Conservation (phyloP, 2,329 filamentous ascomycete genomes). For the Aspergillus niger region DNA sequence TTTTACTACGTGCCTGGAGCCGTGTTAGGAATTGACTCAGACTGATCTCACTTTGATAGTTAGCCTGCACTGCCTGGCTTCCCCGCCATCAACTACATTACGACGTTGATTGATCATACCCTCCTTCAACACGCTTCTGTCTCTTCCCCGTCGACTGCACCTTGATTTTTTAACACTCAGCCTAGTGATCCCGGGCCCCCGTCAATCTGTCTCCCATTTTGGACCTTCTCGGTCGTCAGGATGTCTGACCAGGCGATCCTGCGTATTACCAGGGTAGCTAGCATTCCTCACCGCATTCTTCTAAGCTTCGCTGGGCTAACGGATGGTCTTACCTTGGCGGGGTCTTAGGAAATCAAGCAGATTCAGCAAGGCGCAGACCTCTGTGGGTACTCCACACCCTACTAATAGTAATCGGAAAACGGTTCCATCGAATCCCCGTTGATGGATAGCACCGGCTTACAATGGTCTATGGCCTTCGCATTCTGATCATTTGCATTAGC, state of each 20-base stretch:
- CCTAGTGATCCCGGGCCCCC: neutral
- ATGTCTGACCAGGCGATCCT: constrained; percentile 88
- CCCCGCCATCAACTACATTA: neutral
- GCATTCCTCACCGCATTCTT: neutral
- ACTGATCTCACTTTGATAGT: neutral
- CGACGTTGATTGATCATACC: neutral
- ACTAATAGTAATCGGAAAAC: neutral
- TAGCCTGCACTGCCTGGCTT: neutral
- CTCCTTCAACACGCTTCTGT: neutral
- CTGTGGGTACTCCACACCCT: constrained; percentile 58
- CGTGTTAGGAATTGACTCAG: neutral
- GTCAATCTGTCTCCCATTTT: neutral
- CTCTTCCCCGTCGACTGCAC: neutral
- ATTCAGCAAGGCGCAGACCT: constrained; percentile 82
- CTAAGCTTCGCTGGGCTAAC: constrained; percentile 17
- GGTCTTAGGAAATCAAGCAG: constrained; percentile 73
- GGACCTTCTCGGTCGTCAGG: constrained; percentile 4
- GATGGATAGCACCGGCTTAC: neutral
- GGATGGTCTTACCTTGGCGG: constrained; percentile 12
- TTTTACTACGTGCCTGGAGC: neutral
- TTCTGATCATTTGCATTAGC: constrained; percentile 53
- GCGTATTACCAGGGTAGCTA: constrained; percentile 78
- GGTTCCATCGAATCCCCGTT: neutral
- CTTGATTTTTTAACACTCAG: neutral
- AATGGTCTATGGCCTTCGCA: constrained; percentile 6